Conservation (phyloP, 2,329 filamentous ascomycete genomes). For the Diaporthe ampelina region DNA sequence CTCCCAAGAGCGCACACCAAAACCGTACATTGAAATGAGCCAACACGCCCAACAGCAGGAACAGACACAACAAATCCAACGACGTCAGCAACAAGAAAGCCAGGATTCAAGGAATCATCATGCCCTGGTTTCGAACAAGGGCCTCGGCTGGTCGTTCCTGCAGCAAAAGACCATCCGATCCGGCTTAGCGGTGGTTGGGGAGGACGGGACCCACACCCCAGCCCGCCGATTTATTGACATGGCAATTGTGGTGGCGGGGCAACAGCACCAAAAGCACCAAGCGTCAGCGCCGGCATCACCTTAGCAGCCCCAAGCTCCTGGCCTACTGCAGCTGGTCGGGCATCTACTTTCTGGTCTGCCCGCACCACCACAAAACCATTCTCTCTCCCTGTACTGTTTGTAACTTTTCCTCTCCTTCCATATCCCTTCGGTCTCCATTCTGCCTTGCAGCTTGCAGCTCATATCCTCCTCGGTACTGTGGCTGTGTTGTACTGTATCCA, state of each 20-base stretch:
- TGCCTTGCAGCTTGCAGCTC: not conserved
- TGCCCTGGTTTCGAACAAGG: conserved; percentile 6
- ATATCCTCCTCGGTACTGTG: not conserved
- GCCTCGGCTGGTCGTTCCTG: conserved; percentile 21
- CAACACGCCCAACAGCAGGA: not conserved
- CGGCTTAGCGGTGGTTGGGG: conserved; percentile 37
- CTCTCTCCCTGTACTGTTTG: not conserved
- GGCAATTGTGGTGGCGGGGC: conserved; percentile 32
- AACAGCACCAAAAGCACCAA: not conserved
- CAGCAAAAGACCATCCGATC: conserved; percentile 8
- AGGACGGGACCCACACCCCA: conserved; percentile 26
- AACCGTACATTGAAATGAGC: not conserved
- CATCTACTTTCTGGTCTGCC: not conserved
- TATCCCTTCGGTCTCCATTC: not conserved
- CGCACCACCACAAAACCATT: conserved; percentile 11
- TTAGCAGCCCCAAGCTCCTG: not conserved
- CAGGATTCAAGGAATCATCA: not conserved
- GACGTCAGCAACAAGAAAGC: not conserved
- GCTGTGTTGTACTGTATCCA: not conserved
- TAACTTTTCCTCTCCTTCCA: not conserved
- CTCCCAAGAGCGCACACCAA: not conserved
- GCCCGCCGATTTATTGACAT: conserved; percentile 38
- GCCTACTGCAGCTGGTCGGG: not conserved
- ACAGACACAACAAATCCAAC: not conserved
- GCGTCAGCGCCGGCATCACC: not conserved